Evolutionary conservation across 306 rosid species (phyloP), one percentile per base, ranked within the genome.

Genomic region (Boehmeria nivea): DNA sequence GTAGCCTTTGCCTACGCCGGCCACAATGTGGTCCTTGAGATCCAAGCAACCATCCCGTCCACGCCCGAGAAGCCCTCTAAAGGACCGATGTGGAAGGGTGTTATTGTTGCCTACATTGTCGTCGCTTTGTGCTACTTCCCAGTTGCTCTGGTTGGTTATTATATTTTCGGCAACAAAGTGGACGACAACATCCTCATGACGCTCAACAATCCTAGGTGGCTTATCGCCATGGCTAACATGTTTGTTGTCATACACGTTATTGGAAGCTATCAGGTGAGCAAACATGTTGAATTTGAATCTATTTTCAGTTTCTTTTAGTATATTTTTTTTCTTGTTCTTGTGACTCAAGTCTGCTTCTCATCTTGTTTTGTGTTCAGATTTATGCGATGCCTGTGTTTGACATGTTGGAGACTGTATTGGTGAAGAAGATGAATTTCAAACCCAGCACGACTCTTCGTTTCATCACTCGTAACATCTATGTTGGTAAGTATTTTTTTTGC

Each of bases 1-100:
- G 81, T 91, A 49, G 96, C 94, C 52, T 91, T 84, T 71, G 94
- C 98, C 25, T 87, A 87, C 73, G 98, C 95, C 4, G 98, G 98
- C 18, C 98, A 91, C 79, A 91, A 87, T 38, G 98, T 91, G 28
- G 98, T 91, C 20, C 68, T 87, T 3, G 98, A 91, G 70, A 87
- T 91, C 46, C 98, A 91, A 73, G 98, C 96, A 47, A 91, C 98
- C 11, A 91, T 91, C 14, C 96, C 96, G 8, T 91, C 98, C 1
- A 80, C 94, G 19, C 89, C 96, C 1, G 87, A 80, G 72, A 87
- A 80, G 64, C 98, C 98, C 9, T 91, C 98, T 0, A 91, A 91
- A 70, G 76, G 73, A 51, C 93, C 98, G 2, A 91, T 91, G 98
- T 91, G 98, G 98, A 80, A 16, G 75, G 98, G 98, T 61, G 94